These are phyloP conservation scores for Fusarium verrucosum DNA, from an alignment of 2,329 filamentous ascomycete species.

Conservation along the genomic window DNA sequence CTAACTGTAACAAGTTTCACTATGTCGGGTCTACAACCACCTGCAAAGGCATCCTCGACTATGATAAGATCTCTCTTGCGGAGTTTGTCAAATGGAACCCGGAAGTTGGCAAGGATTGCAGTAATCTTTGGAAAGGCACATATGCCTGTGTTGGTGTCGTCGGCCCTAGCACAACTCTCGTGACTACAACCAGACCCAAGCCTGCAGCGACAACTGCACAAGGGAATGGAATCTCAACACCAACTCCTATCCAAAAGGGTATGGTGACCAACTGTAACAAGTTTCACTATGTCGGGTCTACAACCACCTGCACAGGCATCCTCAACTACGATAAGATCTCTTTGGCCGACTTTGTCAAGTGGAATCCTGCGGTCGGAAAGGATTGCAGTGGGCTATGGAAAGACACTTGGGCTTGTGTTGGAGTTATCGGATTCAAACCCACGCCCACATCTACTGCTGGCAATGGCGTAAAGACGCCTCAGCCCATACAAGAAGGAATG, in stretches of 20 bases:
- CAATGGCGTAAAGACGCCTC: neutral
- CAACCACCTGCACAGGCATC: neutral
- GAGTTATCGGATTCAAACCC: neutral
- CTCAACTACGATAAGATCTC: slow-evolving; percentile 2
- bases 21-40: neutral
- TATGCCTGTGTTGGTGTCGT: slow-evolving; percentile 1
- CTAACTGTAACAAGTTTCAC: slow-evolving; percentile 14
- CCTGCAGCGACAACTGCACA: no score
- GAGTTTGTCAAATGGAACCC: slow-evolving; percentile 4
- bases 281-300: neutral
- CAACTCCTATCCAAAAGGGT: neutral
- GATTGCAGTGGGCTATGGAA: neutral
- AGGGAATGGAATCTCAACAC: neutral
- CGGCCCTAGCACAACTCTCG: no score
- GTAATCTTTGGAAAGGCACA: neutral
- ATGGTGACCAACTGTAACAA: slow-evolving; percentile 10
- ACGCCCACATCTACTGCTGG: neutral
- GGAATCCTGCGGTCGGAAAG: neutral
- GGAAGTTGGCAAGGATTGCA: neutral
- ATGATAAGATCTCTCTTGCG: slow-evolving; percentile 1
- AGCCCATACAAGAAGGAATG: neutral
- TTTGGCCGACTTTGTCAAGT: neutral
- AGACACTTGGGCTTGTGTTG: neutral
- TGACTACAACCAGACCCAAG: no score
- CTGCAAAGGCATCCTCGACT: neutral